A percentile compares a stretch with the other conserved stretches of the same genome.
Evolutionary conservation across 2,329 filamentous ascomycete genomes (phyloP).

Genomic region (Fusarium agapanthi): DNA sequence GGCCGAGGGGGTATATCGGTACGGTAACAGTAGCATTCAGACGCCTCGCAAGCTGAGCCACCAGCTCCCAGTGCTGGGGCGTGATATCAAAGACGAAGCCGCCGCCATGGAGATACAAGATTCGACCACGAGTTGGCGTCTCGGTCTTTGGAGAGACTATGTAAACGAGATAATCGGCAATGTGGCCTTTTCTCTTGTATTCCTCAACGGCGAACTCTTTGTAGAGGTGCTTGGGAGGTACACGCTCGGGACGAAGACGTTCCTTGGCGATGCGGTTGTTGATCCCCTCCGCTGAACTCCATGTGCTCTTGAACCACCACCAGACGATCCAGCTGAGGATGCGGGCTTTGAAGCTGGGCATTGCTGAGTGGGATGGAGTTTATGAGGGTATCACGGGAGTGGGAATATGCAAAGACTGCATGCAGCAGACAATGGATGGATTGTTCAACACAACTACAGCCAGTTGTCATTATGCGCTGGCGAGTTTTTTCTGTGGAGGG

Average conservation of each 20-base stretch:
- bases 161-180: conserved; percentile 36
- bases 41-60: conserved; percentile 40
- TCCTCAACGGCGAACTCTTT: conserved; percentile 41
- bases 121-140: conserved; percentile 39
- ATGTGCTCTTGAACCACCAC: conserved; percentile 40
- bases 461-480: conserved; percentile 7
- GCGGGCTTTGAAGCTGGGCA: conserved; percentile 42
- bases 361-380: conserved; percentile 1
- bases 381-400: not conserved
- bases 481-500: conserved; percentile 20
- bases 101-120: conserved; percentile 47
- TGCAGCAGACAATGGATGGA: not conserved
- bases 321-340: conserved; percentile 42
- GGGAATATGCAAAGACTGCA: conserved; percentile 8
- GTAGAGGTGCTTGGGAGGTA: conserved; percentile 39
- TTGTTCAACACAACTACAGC: not conserved
- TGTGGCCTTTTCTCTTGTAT: conserved; percentile 17
- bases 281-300: conserved; percentile 38
- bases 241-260: conserved; percentile 29
- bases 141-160: conserved; percentile 46
- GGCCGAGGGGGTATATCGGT: conserved; percentile 46
- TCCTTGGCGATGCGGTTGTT: conserved; percentile 37
- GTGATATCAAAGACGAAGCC: conserved; percentile 44
- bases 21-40: conserved; percentile 46
- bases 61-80: conserved; percentile 42